Base-by-base conservation (phyloP, 2,329 filamentous ascomycete species). In the Ploettnerulaceae sp. region DNA sequence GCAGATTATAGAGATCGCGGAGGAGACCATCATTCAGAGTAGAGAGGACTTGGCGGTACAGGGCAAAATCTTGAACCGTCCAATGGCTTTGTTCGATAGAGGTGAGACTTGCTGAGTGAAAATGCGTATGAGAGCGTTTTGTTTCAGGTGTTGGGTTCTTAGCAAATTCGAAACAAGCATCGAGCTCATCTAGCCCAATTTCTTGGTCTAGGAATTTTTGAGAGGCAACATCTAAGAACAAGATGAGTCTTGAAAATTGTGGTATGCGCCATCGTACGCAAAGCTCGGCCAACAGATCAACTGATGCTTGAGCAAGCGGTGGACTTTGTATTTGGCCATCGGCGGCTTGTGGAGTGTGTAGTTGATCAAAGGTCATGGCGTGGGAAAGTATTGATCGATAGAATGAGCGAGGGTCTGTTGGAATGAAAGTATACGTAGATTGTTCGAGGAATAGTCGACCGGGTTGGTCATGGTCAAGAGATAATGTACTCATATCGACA, bases 241-340 rank as follows among this genome's bases (percentile, higher is more conserved):
- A 69, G 5, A 95, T 81, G 41, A 89, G 74, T 34, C 89, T 79
- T 3, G 89, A 88, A 60, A 83, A 89, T 54, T 84, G 82, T 2
- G 91, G 89, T 52, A 98, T 76, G 39, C 93, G 83, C 93, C 93
- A 98, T 59, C 90, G 81, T 52, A 89, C 71, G 49, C 84, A 87
- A 47, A 96, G 75, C 65, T 97, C 91, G 50, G 84, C 86, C 52
- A 98, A 68, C 35, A 98, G 71, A 46, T 96, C 89, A 38, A 81
- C 76, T 2, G 89, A 93, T 52, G 86, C 79, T 58, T 84, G 87
- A 1, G 89, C 93, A n/a, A 85, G 67, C 11, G 77, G 75, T 18
- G 69, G 34, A 15, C 45, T 43, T 11, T 48, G 39, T 29, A 39
- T 67, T 47, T 71, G 67, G 31, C 74, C 70, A 37, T 72, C 69